Percentiles rank a stretch among this genome's conserved stretches.
Conservation (phyloP, 805 yeast genomes). For the Barnettozyma sp. region DNA sequence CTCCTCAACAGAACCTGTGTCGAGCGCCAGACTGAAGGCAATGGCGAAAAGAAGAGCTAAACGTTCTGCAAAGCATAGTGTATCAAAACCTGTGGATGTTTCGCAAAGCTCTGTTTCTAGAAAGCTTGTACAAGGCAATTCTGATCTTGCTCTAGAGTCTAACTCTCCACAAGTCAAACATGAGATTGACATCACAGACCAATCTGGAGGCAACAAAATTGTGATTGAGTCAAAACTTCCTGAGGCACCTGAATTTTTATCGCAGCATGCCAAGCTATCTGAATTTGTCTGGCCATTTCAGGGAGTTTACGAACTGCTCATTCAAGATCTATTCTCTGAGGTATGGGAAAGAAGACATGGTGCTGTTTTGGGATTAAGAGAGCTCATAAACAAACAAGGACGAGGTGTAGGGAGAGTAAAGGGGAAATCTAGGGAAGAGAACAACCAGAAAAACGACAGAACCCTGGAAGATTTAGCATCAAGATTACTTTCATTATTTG, state of each 20-base stretch:
- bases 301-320: conserved; percentile 77
- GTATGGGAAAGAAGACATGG: conserved; percentile 97
- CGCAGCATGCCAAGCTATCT: conserved; percentile 63
- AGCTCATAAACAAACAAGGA: conserved; percentile 76
- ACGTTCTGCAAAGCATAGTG: conserved; percentile 49
- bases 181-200: conserved; percentile 62
- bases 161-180: conserved; percentile 6
- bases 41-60: conserved; percentile 91
- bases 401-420: conserved; percentile 75
- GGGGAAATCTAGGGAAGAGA: conserved; percentile 54
- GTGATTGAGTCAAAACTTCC: conserved; percentile 74
- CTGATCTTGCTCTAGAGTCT: conserved; percentile 20
- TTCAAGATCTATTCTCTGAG: conserved; percentile 75
- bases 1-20: conserved; percentile 22
- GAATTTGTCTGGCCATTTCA: conserved; percentile 91
- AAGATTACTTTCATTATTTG: conserved; percentile 76
- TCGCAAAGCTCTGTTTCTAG: conserved; percentile 65
- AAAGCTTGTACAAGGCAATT: conserved; percentile 36
- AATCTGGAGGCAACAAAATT: conserved; percentile 70
- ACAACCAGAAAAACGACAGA: conserved; percentile 53
- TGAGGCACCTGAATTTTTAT: conserved; percentile 58
- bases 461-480: conserved; percentile 86
- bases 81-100: conserved; percentile 51
- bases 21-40: conserved; percentile 79
- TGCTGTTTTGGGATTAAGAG: conserved; percentile 86